Evolutionary conservation across 495 filamentous ascomycete genomes (phyloP).

Genomic region (Aspergillus sclerotiicarbonarius): DNA sequence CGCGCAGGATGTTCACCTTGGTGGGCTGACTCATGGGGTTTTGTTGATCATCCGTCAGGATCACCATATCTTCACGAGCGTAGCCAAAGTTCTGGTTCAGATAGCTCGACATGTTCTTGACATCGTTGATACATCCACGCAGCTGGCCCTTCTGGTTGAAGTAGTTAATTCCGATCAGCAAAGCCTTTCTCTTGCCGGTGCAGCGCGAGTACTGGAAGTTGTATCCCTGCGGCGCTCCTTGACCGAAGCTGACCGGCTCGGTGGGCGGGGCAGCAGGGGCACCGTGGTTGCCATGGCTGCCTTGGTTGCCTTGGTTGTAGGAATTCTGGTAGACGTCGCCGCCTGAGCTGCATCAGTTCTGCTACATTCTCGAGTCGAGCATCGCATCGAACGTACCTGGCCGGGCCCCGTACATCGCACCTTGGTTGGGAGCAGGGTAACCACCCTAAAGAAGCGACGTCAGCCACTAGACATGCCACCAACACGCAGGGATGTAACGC

Average conservation of each 20-base stretch:
- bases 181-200: conserved; percentile 84
- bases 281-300: conserved; percentile 28
- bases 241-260: conserved; percentile 61
- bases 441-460: conserved; percentile 19
- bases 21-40: conserved; percentile 97
- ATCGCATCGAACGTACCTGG: conserved; percentile 19
- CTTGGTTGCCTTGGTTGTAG: conserved; percentile 33
- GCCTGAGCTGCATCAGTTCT: conserved; percentile 12
- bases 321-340: conserved; percentile 24
- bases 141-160: conserved; percentile 91
- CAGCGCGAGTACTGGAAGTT: conserved; percentile 90
- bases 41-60: conserved; percentile 95
- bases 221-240: conserved; percentile 75
- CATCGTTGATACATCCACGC: conserved; percentile 95
- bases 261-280: conserved; percentile 43
- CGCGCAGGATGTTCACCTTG: conserved; percentile 90
- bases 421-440: conserved; percentile 31
- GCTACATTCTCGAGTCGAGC: neutral
- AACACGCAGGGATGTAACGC: neutral
- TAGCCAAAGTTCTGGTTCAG: conserved; percentile 90
- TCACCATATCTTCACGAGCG: conserved; percentile 95
- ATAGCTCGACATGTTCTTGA: conserved; percentile 94
- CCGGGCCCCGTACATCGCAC: conserved; percentile 34
- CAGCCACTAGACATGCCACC: conserved; percentile 10
- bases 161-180: conserved; percentile 98